Base-by-base conservation (phyloP, 164 flowering plant genomes). In the Aristolochia contorta region DNA sequence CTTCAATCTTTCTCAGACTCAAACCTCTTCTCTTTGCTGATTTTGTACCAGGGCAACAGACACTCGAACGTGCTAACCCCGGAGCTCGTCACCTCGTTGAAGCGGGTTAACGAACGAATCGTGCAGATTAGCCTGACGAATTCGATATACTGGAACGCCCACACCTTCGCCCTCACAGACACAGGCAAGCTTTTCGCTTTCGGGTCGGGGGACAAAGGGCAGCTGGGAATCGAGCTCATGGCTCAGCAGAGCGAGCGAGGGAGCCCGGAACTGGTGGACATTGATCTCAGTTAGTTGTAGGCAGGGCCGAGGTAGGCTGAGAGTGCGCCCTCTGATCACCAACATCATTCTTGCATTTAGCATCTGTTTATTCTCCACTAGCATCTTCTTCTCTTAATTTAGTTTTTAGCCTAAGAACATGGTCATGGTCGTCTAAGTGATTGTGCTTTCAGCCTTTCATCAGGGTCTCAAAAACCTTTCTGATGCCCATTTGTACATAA, bases 91-190 rank as follows among this genome's bases (percentile, higher is more conserved):
- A 77, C 85, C 8, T 87, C 97, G 0, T 66, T 94, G 69, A 85
- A 84, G 79, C 78, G 80, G 56, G 61, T 79, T 48, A 82, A 83
- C 1, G 97, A 89, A 57, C 73, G 87, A 32, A 82, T 94, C 21
- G 95, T 94, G 33, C 99, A 94, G 74, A 78, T 94, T 61, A 94
- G 97, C 78, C 87, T 85, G 48, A 91, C 97, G 10, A 89, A 91
- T 61, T 91, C 97, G 14, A 81, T 85, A 68, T 84, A 80, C 75
- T 87, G 94, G 90, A 82, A 85, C 56, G 99, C 97, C 3, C 99
- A 94, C 73, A 94, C 99, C 0, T 89, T 94, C 59, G 97, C 96
- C 0, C 87, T 94, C 59, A 83, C 94, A 0, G 96, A 89, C 61
- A 75, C 90, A 23, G 94, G 95, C 32, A 91, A 85, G 77, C 78